phyloP scores from a whole-genome alignment of 768 basidiomycete genomes.

The Trametes meyenii region DNA sequence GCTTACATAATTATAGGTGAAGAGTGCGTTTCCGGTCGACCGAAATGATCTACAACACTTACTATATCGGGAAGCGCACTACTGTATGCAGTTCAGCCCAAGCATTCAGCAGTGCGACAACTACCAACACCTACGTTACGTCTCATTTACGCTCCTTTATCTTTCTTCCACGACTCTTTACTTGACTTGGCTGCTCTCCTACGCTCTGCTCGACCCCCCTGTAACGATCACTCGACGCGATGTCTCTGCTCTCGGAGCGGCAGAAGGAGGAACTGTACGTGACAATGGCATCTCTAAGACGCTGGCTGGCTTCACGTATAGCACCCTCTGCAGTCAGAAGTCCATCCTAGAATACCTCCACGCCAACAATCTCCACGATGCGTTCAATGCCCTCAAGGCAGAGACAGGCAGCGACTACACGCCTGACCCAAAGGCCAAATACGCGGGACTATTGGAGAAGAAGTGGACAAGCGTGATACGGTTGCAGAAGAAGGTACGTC shows the following conservation, averaged over 20 bases:
- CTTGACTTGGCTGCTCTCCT: neutral
- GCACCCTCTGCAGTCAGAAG: slow-evolving; percentile 57
- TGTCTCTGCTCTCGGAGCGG: slow-evolving; percentile 49
- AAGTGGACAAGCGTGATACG: slow-evolving; percentile 98
- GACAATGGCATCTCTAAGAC: slow-evolving; percentile 5
- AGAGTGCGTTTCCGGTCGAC: neutral
- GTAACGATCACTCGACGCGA: slow-evolving; percentile 23
- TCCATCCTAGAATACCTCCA: slow-evolving; percentile 81
- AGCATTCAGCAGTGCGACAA: slow-evolving; percentile 2
- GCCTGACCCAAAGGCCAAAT: slow-evolving; percentile 86
- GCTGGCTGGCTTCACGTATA: slow-evolving; percentile 17
- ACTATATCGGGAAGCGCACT: slow-evolving; percentile 24
- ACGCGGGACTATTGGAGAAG: slow-evolving; percentile 89
- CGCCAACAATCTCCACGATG: slow-evolving; percentile 62
- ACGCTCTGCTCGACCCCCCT: neutral
- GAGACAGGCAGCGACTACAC: slow-evolving; percentile 63
- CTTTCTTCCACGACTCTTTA: neutral
- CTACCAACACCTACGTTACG: slow-evolving; percentile 18
- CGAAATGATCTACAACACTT: slow-evolving; percentile 15
- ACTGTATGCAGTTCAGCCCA: slow-evolving; percentile 16
- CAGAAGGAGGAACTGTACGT: slow-evolving; percentile 53
- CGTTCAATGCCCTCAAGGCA: slow-evolving; percentile 60
- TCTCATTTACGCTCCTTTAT: slow-evolving; percentile 19
- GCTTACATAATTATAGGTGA: neutral
- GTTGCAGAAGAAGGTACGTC: slow-evolving; percentile 86